These are phyloP conservation scores for Glycine soja DNA, from an alignment of 306 rosid species.

Conservation along the genomic window DNA sequence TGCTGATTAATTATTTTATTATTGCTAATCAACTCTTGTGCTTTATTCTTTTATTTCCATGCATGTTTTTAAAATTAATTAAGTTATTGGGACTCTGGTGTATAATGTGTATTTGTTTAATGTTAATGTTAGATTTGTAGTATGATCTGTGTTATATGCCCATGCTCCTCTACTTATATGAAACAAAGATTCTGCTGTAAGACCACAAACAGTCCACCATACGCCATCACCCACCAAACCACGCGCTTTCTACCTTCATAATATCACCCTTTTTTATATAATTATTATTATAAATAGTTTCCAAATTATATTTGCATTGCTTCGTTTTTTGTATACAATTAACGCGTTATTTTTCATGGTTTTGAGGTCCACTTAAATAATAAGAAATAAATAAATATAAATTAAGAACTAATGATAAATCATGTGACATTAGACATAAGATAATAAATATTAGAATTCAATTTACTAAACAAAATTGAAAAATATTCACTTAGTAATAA, in stretches of 20 bases:
- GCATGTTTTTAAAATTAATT: background rate
- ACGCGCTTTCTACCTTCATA: slow-evolving; percentile 27
- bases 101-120: background rate
- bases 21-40: no score
- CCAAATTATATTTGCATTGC: no score
- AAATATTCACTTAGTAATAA: no score
- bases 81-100: no score
- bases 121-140: slow-evolving; percentile 38
- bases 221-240: background rate
- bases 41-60: background rate
- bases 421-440: no score
- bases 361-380: no score
- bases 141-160: slow-evolving; percentile 29
- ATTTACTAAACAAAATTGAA: no score
- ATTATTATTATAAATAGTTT: no score
- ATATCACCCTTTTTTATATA: background rate
- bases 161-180: slow-evolving; percentile 36
- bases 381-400: no score
- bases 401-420: no score
- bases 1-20: no score
- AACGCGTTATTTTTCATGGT: background rate
- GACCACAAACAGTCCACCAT: background rate
- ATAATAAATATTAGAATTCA: no score
- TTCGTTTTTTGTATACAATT: background rate
- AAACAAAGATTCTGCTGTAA: slow-evolving; percentile 54